Percentiles rank a stretch among this genome's conserved stretches.
phyloP scores from a whole-genome alignment of 2,329 filamentous ascomycete species.

The Epichloe coenophiala region DNA sequence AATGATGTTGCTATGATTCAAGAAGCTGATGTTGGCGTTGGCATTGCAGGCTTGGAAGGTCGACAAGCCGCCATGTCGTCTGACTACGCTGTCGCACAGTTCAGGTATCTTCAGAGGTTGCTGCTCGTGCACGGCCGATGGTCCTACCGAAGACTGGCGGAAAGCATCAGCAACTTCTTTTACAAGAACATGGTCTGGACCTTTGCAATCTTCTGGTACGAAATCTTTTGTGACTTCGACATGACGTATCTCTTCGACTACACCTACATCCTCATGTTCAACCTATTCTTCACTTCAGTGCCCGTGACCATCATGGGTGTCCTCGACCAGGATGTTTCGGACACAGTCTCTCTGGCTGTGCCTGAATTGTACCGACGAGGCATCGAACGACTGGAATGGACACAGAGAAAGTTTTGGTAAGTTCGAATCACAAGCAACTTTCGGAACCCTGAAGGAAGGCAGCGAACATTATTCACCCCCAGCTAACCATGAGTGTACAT shows the following conservation, averaged over 20 bases:
- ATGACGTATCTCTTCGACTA: slow-evolving; percentile 96
- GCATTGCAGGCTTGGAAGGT: slow-evolving; percentile 86
- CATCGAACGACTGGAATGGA: slow-evolving; percentile 95
- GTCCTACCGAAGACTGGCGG: slow-evolving; percentile 89
- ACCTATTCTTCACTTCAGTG: slow-evolving; percentile 89
- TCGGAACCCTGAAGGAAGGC: neutral
- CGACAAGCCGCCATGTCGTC: slow-evolving; percentile 92
- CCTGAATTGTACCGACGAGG: slow-evolving; percentile 90
- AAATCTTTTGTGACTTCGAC: slow-evolving; percentile 91
- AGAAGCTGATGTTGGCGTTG: slow-evolving; percentile 90
- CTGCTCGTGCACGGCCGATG: slow-evolving; percentile 85
- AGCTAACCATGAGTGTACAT: slow-evolving; percentile 4
- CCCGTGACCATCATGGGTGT: slow-evolving; percentile 94
- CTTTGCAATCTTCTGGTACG: slow-evolving; percentile 93
- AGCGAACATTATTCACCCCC: neutral
- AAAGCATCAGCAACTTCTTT: slow-evolving; percentile 97
- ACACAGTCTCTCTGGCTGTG: slow-evolving; percentile 84
- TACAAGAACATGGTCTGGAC: slow-evolving; percentile 99
- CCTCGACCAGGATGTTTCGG: slow-evolving; percentile 90
- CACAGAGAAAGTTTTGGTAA: slow-evolving; percentile 90
- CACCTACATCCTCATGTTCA: slow-evolving; percentile 93
- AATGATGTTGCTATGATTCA: slow-evolving; percentile 98
- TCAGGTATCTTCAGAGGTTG: slow-evolving; percentile 73
- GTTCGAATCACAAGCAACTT: slow-evolving; percentile 12
- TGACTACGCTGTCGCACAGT: slow-evolving; percentile 90